Evolutionary conservation across 805 yeast species (phyloP).

Genomic region (Lipomyces anomalus): DNA sequence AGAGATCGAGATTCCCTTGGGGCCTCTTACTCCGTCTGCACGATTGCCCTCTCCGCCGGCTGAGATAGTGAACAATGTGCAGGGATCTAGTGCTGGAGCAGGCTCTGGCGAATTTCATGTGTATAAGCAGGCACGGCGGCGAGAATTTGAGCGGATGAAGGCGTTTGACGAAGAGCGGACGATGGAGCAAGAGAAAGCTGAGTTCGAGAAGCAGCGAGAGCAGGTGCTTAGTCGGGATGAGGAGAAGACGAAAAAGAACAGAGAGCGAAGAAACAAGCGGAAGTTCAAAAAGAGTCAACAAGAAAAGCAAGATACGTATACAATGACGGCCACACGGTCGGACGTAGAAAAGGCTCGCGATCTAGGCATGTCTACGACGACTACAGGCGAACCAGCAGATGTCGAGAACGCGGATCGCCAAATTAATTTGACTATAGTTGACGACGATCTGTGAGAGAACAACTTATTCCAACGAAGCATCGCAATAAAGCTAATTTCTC

Average conservation of each 20-base stretch:
- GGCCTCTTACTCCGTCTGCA: conserved; percentile 12
- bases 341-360: not conserved
- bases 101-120: conserved; percentile 38
- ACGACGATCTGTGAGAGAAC: conserved; percentile 9
- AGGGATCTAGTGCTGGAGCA: conserved; percentile 35
- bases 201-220: conserved; percentile 25
- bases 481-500: no score
- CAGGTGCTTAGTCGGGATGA: conserved; percentile 23
- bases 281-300: not conserved
- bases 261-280: conserved; percentile 14
- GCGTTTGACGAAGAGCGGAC: conserved; percentile 25
- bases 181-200: conserved; percentile 24
- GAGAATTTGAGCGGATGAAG: conserved; percentile 29
- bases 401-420: conserved; percentile 17
- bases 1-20: conserved; percentile 12
- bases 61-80: conserved; percentile 29
- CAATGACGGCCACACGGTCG: not conserved
- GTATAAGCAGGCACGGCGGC: conserved; percentile 32
- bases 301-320: not conserved
- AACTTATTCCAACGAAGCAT: no score
- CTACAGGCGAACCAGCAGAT: not conserved
- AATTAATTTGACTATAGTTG: conserved; percentile 17
- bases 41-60: conserved; percentile 26
- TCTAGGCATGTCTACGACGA: conserved; percentile 1
- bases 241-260: conserved; percentile 30